Base-by-base conservation (phyloP, 345 rosid species). In the Eucalyptus sp. region DNA sequence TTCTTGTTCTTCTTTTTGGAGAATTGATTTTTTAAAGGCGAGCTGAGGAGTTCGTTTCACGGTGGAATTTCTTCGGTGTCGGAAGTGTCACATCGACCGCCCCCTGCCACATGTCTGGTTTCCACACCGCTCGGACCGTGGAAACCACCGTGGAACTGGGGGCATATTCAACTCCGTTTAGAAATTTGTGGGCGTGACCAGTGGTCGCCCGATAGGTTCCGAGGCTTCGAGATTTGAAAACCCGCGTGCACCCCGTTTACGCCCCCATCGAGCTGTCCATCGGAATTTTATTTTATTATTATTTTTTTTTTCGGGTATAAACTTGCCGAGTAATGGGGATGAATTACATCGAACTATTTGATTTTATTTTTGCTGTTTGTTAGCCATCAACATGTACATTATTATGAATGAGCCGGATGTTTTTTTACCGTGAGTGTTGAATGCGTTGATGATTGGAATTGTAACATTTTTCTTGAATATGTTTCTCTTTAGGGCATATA, bases 351-450 rank as follows among this genome's bases (percentile, higher is more conserved):
- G 10, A 5, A 58, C 64, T 58, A 13, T 58, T 8, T 4, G 64
- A 10, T 58, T 58, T 25, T 58, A 2, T 17, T 18, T 52, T 52
- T 52, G 10, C 24, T 25, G 64, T 10, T 5, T 5, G 64, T 58
- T 58, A 58, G n/a, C n/a, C 7, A 58, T 0, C 13, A 58, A 25
- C 64, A 2, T 25, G n/a, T 58, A 58, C 64, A 25, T 5, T 24
- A 58, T 0, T 25, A 58, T 58, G n/a, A 58, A 27, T 10, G 13
- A 12, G n/a, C 7, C 7, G n/a, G 64, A 58, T 58, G 7, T 25
- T 58, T 1, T 50, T 56, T 8, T 3, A 2, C 64, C n/a, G n/a
- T 4, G 29, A 24, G 5, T 0, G 62, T 3, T 0, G 14, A 25
- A 25, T 11, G 6, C 5, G 64, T 52, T 52, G 58, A 52, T 52